These are phyloP conservation scores for Dothistroma pini DNA, from an alignment of 2,329 filamentous ascomycete genomes.

Conservation along the genomic window DNA sequence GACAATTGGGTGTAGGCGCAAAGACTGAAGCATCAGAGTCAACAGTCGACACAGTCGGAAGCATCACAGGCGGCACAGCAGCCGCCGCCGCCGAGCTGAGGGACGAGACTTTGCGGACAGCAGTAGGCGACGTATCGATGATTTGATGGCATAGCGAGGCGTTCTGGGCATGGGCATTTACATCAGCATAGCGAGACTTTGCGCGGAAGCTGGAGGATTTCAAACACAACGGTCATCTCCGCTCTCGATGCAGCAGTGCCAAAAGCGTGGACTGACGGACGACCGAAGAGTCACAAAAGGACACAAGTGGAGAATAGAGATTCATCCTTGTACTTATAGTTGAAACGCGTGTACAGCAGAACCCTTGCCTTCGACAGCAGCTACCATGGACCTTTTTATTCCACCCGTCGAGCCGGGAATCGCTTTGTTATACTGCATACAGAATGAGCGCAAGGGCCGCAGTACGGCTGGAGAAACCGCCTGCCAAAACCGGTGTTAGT, in stretches of 20 bases:
- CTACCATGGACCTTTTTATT: not conserved
- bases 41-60: slow-evolving; percentile 6
- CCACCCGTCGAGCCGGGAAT: too few species aligned
- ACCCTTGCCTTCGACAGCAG: not conserved
- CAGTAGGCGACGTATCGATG: slow-evolving; percentile 10
- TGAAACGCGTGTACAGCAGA: not conserved
- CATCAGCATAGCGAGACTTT: slow-evolving; percentile 12
- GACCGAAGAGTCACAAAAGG: not conserved
- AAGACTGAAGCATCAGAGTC: slow-evolving; percentile 26
- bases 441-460: not conserved
- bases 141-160: slow-evolving; percentile 30
- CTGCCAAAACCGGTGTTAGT: too few species aligned
- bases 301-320: not conserved
- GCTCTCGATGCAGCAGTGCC: slow-evolving; percentile 11
- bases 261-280: not conserved
- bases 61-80: slow-evolving; percentile 6
- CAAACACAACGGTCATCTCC: slow-evolving; percentile 9
- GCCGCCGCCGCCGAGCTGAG: slow-evolving; percentile 18
- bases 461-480: too few species aligned
- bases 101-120: not conserved
- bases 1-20: slow-evolving; percentile 25
- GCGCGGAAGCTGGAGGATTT: not conserved
- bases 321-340: not conserved
- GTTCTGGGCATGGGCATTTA: slow-evolving; percentile 20
- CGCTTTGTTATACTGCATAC: too few species aligned